Evolutionary conservation across 2,329 filamentous ascomycete species (phyloP).

Genomic region (Alternaria angustiovoidea): DNA sequence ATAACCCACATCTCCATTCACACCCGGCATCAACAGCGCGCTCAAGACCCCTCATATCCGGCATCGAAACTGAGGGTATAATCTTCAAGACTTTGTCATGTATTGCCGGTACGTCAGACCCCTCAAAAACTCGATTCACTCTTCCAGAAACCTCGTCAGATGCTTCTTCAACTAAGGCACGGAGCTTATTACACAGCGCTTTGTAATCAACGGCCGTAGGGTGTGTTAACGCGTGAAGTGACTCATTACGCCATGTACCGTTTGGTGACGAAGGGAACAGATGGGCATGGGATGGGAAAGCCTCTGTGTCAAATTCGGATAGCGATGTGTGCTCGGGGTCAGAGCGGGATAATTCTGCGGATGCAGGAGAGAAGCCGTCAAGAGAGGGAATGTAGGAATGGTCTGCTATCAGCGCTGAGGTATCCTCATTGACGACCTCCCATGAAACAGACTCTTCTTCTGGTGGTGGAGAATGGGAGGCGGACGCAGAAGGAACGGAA

Average conservation of each 20-base stretch:
- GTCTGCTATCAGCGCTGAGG: neutral
- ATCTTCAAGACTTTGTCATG: neutral
- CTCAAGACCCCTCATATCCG: slow-evolving; percentile 6
- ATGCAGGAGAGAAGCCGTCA: neutral
- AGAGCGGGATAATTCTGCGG: neutral
- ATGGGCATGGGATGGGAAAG: slow-evolving; percentile 16
- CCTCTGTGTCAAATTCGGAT: slow-evolving; percentile 8
- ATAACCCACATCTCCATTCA: slow-evolving; percentile 5
- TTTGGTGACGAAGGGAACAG: slow-evolving; percentile 20
- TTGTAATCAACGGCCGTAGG: slow-evolving; percentile 1
- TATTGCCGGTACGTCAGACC: slow-evolving; percentile 16
- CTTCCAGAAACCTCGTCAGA: neutral
- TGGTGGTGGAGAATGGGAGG: neutral
- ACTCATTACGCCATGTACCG: slow-evolving; percentile 13
- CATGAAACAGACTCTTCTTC: neutral
- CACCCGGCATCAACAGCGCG: neutral
- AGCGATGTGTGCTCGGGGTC: neutral
- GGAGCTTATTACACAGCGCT: neutral
- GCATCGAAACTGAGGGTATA: slow-evolving; percentile 7
- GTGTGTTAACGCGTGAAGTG: neutral
- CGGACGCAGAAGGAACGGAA: neutral
- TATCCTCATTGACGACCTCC: no score
- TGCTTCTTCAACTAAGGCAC: slow-evolving; percentile 2
- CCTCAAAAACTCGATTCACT: slow-evolving; percentile 24
- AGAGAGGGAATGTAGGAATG: neutral